Evolutionary conservation across 2,329 filamentous ascomycete species (phyloP), one percentile per base, ranked within the genome.

Genomic region (Colletotrichum orbiculare): DNA sequence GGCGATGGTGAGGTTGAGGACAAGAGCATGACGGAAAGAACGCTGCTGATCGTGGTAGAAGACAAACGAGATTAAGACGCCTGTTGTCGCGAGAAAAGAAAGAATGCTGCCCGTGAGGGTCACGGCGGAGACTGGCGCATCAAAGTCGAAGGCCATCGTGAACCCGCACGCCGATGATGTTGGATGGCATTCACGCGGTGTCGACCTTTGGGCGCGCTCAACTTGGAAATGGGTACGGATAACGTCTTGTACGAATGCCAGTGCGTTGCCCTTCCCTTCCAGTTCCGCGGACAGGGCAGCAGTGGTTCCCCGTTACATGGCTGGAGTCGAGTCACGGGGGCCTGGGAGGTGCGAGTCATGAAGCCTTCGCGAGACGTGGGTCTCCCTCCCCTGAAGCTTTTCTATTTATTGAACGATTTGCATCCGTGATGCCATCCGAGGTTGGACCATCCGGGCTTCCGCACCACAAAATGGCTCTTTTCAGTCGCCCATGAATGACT

Each of bases 1-100:
- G 34, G 70, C 69, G 41, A 72, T 58, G 6, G 69, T 67, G 4
- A 71, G 66, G 35, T 71, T 70, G 15, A 72, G 57, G 8, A 72
- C 55, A 37, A 72, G 52, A 6, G 69, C 69, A 66, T 72, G 70
- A 12, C 70, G 69, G 49, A 71, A 70, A 12, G 69, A 69, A 34
- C 68, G 69, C 58, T 71, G 69, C 43, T 66, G 63, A 33, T 66
- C 63, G 39, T 66, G 63, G 58, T 66, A 66, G 53, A 66, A 53
- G 43, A 48, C 6, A 47, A 57, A 66, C 4, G 63, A 66, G 34
- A 63, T 66, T 39, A 66, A 63, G 25, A 66, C 63, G 48, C 52
- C 52, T 4, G 42, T 12, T 5, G 63, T 66, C 17, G 63, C 63
- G 15, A 66, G 52, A 38, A 66, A 66, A 13, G 63, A 66, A 35